Base-by-base conservation (phyloP, 179 eudicot genomes). In the Beta macrorhiza region DNA sequence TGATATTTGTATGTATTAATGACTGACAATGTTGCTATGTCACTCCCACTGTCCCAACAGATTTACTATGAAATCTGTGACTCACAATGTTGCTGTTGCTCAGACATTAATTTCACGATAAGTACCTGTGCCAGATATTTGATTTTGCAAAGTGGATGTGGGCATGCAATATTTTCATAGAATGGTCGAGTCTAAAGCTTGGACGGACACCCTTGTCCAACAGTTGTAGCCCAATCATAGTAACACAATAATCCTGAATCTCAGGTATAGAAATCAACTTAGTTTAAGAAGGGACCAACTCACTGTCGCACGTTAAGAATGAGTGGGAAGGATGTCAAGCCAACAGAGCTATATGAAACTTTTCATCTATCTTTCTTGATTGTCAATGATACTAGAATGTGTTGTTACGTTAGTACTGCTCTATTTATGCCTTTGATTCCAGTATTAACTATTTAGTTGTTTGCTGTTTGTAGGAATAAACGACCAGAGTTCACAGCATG, bases 401-500 rank as follows among this genome's bases (percentile, higher is more conserved):
- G 14, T 67, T 67, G 29, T 75, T 2, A 64, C 19, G 53, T 12
- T 20, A 44, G 4, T 19, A 32, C 59, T 58, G 20, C 75, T 73
- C 74, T 11, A 51, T 11, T 25, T 49, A 25, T 59, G 44, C 11
- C 25, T n/a, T 20, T 78, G 69, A 20, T 78, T 19, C 14, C 14
- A 51, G 53, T 29, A 61, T 70, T 67, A 19, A 72, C 83, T 3
- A 64, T 37, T 58, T n/a, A 22, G 37, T 77, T 77, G 25, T 85
- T 47, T 78, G 81, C 79, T 70, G 75, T 49, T 25, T 86, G 88
- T 73, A 95, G 99, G 99, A 95, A 89, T 79, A 95, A 95, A 75
- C 83, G 98, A 20, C 99, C 99, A 7, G 99, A 95, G 86, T 95
- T 95, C 84, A 92, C 95, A 77, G 95, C 98, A 52, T 95, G 99